These are phyloP conservation scores for Aspergillus glaucus DNA, from an alignment of 2,329 filamentous ascomycete genomes.

Conservation along the genomic window DNA sequence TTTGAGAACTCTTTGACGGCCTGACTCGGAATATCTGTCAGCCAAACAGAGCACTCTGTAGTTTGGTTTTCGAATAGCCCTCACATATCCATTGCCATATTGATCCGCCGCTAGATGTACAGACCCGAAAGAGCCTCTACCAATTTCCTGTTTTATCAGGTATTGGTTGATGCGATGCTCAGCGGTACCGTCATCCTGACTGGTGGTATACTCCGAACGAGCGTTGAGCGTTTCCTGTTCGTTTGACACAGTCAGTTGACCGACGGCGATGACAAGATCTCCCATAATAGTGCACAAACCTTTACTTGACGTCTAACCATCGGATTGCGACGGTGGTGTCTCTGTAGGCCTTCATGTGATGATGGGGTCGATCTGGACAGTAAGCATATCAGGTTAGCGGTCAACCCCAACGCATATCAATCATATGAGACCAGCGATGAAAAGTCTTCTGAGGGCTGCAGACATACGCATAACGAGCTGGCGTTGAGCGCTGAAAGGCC, in stretches of 20 bases:
- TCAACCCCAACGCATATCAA: background rate
- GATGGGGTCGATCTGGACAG: constrained; percentile 48
- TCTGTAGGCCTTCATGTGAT: constrained; percentile 53
- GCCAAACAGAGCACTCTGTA: background rate
- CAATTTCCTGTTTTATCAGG: constrained; percentile 87
- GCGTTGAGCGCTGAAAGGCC: constrained; percentile 10
- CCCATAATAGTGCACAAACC: constrained; percentile 30
- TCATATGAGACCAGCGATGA: no score
- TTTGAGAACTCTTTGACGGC: constrained; percentile 98
- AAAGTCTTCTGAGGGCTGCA: background rate
- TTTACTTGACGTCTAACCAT: constrained; percentile 59
- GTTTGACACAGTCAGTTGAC: constrained; percentile 8
- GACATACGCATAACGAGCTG: constrained; percentile 23
- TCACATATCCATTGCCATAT: constrained; percentile 86
- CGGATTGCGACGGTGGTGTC: constrained; percentile 58
- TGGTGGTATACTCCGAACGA: constrained; percentile 76
- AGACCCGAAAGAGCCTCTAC: constrained; percentile 89
- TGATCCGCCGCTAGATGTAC: constrained; percentile 88
- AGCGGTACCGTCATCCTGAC: constrained; percentile 71
- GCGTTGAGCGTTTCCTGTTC: constrained; percentile 83
- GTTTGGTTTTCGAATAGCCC: constrained; percentile 23
- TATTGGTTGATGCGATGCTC: constrained; percentile 94
- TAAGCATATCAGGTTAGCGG: background rate
- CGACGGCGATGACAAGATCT: background rate
- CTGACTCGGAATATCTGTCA: constrained; percentile 39